Percentiles rank a stretch among this genome's conserved stretches.
These are phyloP conservation scores for Corylus americana DNA, from an alignment of 306 rosid species.

Conservation along the genomic window DNA sequence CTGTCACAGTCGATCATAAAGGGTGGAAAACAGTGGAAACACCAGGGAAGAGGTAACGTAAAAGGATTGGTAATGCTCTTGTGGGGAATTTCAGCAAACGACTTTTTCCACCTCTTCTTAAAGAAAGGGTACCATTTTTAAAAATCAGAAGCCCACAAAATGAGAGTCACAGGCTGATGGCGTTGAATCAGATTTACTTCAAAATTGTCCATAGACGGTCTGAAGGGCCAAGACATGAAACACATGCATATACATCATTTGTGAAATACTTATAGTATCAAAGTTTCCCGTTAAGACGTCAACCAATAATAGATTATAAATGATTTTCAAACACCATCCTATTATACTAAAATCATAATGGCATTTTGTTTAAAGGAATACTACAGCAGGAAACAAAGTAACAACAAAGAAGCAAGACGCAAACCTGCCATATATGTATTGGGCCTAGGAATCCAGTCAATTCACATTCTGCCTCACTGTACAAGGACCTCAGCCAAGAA, in stretches of 20 bases:
- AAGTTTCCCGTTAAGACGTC: not conserved
- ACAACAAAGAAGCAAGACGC: slow-evolving; percentile 10
- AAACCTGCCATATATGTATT: slow-evolving; percentile 94
- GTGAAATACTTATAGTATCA: not conserved
- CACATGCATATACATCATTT: not conserved
- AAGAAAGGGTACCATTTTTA: not conserved
- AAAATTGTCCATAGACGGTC: not conserved
- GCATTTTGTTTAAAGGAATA: not conserved
- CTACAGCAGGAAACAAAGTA: not conserved
- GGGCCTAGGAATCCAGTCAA: slow-evolving; percentile 82
- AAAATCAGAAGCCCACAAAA: not conserved
- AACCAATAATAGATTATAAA: not conserved
- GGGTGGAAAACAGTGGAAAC: no score
- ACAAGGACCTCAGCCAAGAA: slow-evolving; percentile 81
- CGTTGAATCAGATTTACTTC: not conserved
- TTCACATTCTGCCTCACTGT: slow-evolving; percentile 78
- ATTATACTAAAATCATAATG: not conserved
- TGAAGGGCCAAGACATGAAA: not conserved
- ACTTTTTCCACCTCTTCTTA: not conserved
- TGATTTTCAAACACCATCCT: not conserved
- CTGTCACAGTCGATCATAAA: not conserved
- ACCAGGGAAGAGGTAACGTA: not conserved
- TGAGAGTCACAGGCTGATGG: not conserved
- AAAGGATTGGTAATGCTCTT: not conserved
- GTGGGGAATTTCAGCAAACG: not conserved